Conservation (phyloP, 306 rosid species). For the Quercus parvula region DNA sequence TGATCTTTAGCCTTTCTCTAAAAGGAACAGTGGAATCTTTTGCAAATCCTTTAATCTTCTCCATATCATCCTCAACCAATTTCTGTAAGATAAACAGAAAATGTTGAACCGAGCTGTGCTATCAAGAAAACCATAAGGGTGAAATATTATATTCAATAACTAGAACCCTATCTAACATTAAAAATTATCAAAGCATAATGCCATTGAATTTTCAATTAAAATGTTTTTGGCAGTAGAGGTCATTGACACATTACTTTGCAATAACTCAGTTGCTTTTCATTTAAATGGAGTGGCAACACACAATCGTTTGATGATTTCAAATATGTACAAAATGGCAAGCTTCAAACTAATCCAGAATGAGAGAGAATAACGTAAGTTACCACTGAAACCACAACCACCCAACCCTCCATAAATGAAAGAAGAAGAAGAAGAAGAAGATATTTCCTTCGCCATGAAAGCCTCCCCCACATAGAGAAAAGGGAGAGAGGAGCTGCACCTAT, state of each 20-base stretch:
- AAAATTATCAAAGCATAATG: neutral
- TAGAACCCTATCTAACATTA: neutral
- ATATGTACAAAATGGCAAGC: neutral
- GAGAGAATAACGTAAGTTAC: neutral
- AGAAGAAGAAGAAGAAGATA: too few relatives aligned
- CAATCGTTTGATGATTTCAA: neutral
- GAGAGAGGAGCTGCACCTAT: too few relatives aligned
- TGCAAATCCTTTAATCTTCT: conserved; percentile 85
- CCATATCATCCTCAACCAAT: conserved; percentile 79
- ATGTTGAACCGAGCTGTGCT: neutral
- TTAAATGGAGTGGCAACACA: neutral
- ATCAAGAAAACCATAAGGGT: neutral
- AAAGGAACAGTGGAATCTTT: conserved; percentile 67
- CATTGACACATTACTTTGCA: neutral
- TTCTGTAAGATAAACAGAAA: conserved; percentile 45
- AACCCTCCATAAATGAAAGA: too few relatives aligned
- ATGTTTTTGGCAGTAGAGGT: neutral
- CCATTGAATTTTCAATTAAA: neutral
- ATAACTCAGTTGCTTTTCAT: neutral
- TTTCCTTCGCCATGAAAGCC: too few relatives aligned
- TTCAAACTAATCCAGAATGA: neutral
- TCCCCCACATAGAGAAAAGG: too few relatives aligned
- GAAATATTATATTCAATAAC: neutral
- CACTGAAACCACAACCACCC: too few relatives aligned
- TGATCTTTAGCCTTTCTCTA: conserved; percentile 87